A percentile compares a stretch with the other conserved stretches of the same genome.
phyloP scores from a whole-genome alignment of 1,284 basidiomycete species.

The Pascua sp. region DNA sequence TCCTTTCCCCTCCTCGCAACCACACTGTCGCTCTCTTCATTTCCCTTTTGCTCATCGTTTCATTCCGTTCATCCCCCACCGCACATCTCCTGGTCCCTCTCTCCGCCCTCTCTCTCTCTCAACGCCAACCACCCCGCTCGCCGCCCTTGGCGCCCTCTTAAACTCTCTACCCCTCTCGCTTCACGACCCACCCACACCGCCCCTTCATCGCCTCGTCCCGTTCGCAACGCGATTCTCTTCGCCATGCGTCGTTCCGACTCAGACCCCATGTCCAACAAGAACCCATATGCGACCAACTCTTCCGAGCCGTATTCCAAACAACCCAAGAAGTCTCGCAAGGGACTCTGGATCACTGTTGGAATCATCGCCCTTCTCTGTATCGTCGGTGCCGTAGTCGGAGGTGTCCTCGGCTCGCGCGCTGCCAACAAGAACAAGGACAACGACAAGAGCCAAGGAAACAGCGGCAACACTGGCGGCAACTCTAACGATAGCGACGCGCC shows the following conservation, averaged over 20 bases:
- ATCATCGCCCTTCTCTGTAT: conserved; percentile 62
- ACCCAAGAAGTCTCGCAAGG: conserved; percentile 38
- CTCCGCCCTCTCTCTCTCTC: too few species aligned
- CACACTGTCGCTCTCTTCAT: too few species aligned
- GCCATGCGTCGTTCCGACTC: conserved; percentile 9
- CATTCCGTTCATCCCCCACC: too few species aligned
- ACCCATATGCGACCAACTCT: conserved; percentile 36
- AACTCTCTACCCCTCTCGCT: conserved; percentile 1
- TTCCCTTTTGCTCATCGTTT: too few species aligned
- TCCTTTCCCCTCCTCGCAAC: too few species aligned
- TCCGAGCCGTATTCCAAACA: conserved; percentile 18
- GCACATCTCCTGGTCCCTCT: too few species aligned
- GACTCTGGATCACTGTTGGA: conserved; percentile 39
- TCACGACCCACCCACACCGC: background rate
- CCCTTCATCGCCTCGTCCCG: conserved; percentile 4
- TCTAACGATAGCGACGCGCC: background rate
- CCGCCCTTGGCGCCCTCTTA: background rate
- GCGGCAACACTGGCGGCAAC: background rate
- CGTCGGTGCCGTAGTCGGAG: conserved; percentile 71
- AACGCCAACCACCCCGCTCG: too few species aligned
- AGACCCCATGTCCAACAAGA: conserved; percentile 43
- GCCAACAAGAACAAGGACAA: conserved; percentile 53
- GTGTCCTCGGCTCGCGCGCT: conserved; percentile 62
- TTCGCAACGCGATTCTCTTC: too few species aligned
- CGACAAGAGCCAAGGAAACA: conserved; percentile 33